Percentiles rank a stretch among this genome's conserved stretches.
Conservation (phyloP, 805 yeast species). For the Peterozyma toletana region DNA sequence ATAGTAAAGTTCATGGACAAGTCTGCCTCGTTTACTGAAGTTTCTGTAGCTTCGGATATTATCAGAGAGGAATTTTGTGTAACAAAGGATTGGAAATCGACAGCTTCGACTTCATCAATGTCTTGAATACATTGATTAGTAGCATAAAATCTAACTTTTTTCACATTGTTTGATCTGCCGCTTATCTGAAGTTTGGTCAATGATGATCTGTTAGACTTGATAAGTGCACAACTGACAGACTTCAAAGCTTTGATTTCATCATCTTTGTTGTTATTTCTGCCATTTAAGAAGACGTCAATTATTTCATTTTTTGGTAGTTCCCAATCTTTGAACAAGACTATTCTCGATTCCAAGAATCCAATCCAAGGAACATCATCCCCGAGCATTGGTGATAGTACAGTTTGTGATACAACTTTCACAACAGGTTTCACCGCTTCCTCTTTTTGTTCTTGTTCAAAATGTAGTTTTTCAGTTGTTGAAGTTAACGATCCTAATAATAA, state of each 20-base stretch:
- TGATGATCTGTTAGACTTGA: not conserved
- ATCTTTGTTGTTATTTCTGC: not conserved
- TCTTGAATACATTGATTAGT: too few species aligned
- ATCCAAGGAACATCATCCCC: conserved; percentile 7
- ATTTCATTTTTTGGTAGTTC: not conserved
- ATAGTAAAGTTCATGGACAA: too few species aligned
- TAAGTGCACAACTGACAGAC: not conserved
- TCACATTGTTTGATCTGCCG: too few species aligned
- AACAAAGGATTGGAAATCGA: too few species aligned
- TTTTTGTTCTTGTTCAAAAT: not conserved
- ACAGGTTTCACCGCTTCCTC: not conserved
- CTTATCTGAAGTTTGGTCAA: too few species aligned
- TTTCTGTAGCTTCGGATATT: too few species aligned
- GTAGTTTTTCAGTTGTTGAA: conserved; percentile 1
- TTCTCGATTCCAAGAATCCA: conserved; percentile 4
- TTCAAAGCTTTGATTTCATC: not conserved
- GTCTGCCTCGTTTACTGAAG: too few species aligned
- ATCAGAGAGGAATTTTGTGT: too few species aligned
- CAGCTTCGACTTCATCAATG: too few species aligned
- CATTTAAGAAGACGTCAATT: not conserved
- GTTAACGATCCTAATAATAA: conserved; percentile 5
- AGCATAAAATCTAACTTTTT: too few species aligned
- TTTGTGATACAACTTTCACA: not conserved
- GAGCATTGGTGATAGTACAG: conserved; percentile 3
- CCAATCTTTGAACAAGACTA: conserved; percentile 6